Percentiles rank a stretch among this genome's conserved stretches.
Conservation (phyloP, 1,139 yeast species). For the Debaryomyces nepalensis region DNA sequence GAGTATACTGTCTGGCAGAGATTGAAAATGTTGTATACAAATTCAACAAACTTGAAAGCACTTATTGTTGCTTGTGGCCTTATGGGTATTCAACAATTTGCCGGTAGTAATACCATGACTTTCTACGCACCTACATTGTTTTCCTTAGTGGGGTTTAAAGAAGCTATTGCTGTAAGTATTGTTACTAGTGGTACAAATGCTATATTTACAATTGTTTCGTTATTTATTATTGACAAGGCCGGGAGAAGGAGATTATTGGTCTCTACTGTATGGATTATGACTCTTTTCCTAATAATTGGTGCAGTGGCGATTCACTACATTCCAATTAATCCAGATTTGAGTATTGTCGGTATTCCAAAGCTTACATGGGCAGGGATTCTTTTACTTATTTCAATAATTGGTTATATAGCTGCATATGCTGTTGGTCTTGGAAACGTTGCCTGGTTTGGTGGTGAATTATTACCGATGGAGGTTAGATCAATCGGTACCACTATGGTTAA, state of each 20-base stretch:
- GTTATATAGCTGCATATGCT: constrained; percentile 51
- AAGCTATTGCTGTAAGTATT: constrained; percentile 8
- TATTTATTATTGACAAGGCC: constrained; percentile 9
- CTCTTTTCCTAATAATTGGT: constrained; percentile 6
- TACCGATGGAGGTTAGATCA: constrained; percentile 47
- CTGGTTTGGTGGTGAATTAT: constrained; percentile 52
- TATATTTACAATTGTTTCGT: constrained; percentile 7
- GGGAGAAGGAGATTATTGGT: constrained; percentile 9
- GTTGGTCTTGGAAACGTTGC: constrained; percentile 52
- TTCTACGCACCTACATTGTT: constrained; percentile 55
- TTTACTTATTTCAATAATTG: constrained; percentile 35
- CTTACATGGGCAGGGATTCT: constrained; percentile 15
- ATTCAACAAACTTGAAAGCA: constrained; percentile 1
- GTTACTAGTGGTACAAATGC: constrained; percentile 9
- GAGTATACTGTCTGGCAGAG: constrained; percentile 7
- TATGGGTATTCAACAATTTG: constrained; percentile 70
- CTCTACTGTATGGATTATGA: constrained; percentile 9
- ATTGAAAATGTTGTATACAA: constrained; percentile 4
- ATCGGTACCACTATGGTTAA: constrained; percentile 49
- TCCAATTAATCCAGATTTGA: constrained; percentile 8
- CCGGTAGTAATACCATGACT: constrained; percentile 76
- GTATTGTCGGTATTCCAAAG: constrained; percentile 6
- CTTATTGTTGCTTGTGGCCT: constrained; percentile 64
- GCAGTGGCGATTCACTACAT: constrained; percentile 10
- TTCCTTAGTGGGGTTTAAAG: not conserved